These are phyloP conservation scores for Melaleuca quinquenervia DNA, from an alignment of 345 rosid genomes.

Conservation along the genomic window DNA sequence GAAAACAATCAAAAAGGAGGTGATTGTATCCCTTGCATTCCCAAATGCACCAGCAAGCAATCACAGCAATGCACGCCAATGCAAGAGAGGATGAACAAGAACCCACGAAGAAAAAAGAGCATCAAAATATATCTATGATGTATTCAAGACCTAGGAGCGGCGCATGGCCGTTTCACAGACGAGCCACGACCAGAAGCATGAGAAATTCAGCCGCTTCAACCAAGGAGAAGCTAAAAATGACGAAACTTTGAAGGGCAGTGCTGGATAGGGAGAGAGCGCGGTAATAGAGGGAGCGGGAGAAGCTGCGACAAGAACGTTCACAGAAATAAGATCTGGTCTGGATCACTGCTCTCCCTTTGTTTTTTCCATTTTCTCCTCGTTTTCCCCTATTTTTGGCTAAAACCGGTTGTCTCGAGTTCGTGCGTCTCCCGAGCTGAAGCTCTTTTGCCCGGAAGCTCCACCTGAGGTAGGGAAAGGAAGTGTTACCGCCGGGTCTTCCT, in stretches of 20 bases:
- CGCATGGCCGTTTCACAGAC: background rate
- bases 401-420: background rate
- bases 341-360: background rate
- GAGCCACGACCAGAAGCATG: background rate
- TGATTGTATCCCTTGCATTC: background rate
- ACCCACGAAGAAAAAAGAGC: background rate
- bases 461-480: background rate
- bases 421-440: background rate
- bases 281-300: background rate
- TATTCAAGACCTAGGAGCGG: background rate
- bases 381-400: background rate
- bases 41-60: background rate
- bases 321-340: background rate
- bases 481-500: background rate
- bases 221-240: background rate
- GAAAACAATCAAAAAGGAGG: background rate
- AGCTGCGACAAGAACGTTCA: slow-evolving; percentile 9
- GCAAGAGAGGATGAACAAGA: background rate
- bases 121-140: background rate
- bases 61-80: background rate
- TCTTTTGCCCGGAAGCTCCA: background rate
- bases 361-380: background rate
- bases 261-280: background rate
- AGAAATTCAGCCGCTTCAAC: background rate
- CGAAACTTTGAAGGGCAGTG: background rate